These are phyloP conservation scores for Marchantia polymorpha DNA, from an alignment of 225 moss, liverwort and hornwort genomes.

Conservation along the genomic window DNA sequence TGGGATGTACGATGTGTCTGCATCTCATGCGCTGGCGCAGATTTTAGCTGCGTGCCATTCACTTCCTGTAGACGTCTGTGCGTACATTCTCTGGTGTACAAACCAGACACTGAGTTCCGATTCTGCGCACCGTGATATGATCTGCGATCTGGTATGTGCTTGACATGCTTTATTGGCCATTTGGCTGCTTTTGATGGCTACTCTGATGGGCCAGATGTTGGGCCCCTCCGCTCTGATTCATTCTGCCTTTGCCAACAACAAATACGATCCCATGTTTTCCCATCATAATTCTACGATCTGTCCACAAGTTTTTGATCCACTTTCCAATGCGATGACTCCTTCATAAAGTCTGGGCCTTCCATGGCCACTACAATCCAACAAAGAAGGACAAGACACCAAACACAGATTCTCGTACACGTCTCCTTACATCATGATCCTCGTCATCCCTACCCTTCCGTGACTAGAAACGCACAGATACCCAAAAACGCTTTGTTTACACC, in stretches of 20 bases:
- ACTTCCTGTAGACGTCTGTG: not conserved
- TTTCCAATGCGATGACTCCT: not conserved
- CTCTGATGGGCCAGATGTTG: not conserved
- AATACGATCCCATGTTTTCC: not conserved
- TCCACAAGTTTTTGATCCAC: not conserved
- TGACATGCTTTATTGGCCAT: not conserved
- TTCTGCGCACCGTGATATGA: not conserved
- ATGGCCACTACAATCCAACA: not conserved
- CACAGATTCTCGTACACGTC: constrained; percentile 1
- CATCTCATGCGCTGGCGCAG: not conserved
- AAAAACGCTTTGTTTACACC: not conserved
- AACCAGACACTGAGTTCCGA: not conserved
- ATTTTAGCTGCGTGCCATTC: not conserved
- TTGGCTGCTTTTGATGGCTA: not conserved
- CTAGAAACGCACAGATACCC: not conserved
- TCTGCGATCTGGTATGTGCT: not conserved
- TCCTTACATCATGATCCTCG: not conserved
- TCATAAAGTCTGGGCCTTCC: not conserved
- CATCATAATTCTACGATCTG: constrained; percentile 1
- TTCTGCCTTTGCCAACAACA: not conserved
- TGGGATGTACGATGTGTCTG: not conserved
- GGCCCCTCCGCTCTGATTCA: not conserved
- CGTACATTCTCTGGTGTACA: not conserved
- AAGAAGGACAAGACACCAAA: not conserved
- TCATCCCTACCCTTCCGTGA: not conserved